Percentiles rank a stretch among this genome's conserved stretches.
These are phyloP conservation scores for Schwanniomyces etchellsii DNA, from an alignment of 1,139 yeast genomes.

Conservation along the genomic window DNA sequence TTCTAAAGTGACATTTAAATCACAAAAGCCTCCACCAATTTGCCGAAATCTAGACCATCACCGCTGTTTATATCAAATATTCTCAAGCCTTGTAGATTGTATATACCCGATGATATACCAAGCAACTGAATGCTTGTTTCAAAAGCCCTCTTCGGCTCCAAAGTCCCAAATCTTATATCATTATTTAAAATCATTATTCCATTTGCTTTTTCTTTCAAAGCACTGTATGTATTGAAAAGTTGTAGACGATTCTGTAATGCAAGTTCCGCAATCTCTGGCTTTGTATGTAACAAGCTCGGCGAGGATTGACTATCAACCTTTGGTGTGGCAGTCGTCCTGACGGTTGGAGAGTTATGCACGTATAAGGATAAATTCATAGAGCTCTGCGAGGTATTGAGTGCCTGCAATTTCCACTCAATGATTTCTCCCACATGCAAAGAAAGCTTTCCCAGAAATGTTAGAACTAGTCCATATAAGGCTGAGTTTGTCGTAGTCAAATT, in stretches of 20 bases:
- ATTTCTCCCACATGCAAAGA: slow-evolving; percentile 56
- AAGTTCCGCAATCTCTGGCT: slow-evolving; percentile 9
- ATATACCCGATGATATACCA: slow-evolving; percentile 63
- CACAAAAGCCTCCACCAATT: slow-evolving; percentile 65
- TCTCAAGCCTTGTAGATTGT: slow-evolving; percentile 58
- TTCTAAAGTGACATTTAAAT: slow-evolving; percentile 13
- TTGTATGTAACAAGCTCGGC: slow-evolving; percentile 10
- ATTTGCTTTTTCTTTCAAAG: slow-evolving; percentile 27
- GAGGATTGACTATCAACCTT: background rate
- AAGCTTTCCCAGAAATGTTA: slow-evolving; percentile 63
- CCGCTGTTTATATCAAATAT: slow-evolving; percentile 61
- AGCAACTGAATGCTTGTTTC: slow-evolving; percentile 59
- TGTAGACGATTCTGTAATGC: slow-evolving; percentile 20
- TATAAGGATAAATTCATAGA: slow-evolving; percentile 41
- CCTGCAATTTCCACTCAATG: slow-evolving; percentile 62
- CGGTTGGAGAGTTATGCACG: slow-evolving; percentile 20
- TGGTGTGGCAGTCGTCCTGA: slow-evolving; percentile 15
- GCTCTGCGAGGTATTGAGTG: slow-evolving; percentile 51
- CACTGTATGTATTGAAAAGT: slow-evolving; percentile 27
- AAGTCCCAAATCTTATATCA: slow-evolving; percentile 58
- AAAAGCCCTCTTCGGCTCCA: slow-evolving; percentile 57
- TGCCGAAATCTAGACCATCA: slow-evolving; percentile 69
- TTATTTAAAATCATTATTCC: slow-evolving; percentile 61
- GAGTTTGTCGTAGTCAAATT: slow-evolving; percentile 32
- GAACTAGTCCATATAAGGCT: slow-evolving; percentile 42